These are phyloP conservation scores for Fusarium humuli DNA, from an alignment of 2,329 filamentous ascomycete species.

Conservation along the genomic window DNA sequence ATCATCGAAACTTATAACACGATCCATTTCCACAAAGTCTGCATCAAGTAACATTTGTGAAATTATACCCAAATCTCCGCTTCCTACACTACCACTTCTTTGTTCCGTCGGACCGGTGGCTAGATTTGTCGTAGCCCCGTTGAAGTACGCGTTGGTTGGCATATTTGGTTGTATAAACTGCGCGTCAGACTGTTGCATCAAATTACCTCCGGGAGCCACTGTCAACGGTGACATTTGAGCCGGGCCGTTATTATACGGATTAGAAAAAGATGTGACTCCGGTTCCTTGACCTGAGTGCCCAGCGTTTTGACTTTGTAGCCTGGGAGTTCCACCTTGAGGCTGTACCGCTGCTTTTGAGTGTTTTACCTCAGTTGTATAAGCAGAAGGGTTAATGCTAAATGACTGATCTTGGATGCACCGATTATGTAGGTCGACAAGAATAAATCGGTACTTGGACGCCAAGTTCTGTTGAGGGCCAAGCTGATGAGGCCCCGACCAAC, in stretches of 20 bases:
- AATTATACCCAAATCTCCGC: not conserved
- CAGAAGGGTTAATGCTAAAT: conserved; percentile 20
- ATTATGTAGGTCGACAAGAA: not conserved
- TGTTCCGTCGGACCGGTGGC: not conserved
- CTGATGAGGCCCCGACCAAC: conserved; percentile 38
- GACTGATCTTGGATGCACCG: conserved; percentile 18
- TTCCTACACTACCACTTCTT: conserved; percentile 1
- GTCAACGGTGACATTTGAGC: not conserved
- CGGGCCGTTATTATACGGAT: not conserved
- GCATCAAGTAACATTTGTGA: conserved; percentile 45
- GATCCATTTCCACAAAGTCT: conserved; percentile 47
- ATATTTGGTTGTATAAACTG: not conserved
- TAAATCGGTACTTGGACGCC: not conserved
- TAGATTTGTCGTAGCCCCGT: not conserved
- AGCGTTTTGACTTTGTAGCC: not conserved
- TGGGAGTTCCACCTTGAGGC: not conserved
- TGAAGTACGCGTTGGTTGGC: not conserved
- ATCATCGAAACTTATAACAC: conserved; percentile 51
- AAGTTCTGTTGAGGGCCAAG: conserved; percentile 6
- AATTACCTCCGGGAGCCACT: not conserved
- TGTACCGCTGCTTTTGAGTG: not conserved
- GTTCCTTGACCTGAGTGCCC: not conserved
- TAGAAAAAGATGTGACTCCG: no score
- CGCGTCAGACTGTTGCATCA: not conserved
- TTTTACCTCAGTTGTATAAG: conserved; percentile 34